These are phyloP conservation scores for Camellia japonica DNA, from an alignment of 148 eudicot species.

Conservation along the genomic window DNA sequence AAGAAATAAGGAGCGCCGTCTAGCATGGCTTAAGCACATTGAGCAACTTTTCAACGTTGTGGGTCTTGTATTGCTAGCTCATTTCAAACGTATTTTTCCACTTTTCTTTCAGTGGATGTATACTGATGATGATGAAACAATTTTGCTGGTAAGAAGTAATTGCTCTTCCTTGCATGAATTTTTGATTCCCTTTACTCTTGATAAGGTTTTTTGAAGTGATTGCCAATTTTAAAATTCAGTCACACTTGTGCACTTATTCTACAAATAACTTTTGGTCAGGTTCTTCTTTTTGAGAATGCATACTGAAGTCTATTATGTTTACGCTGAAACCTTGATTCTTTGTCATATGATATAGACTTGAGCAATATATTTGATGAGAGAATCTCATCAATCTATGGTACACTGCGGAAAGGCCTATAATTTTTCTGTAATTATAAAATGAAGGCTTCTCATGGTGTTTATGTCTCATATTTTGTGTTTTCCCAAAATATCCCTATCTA, in stretches of 20 bases:
- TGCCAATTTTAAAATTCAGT: not conserved
- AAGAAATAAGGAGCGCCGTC: conserved; percentile 73
- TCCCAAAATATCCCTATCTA: no score
- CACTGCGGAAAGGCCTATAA: not conserved
- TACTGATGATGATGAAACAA: conserved; percentile 89
- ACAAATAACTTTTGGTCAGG: not conserved
- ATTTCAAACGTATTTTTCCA: conserved; percentile 85
- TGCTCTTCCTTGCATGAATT: not conserved
- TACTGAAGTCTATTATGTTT: not conserved
- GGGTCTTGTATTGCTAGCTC: conserved; percentile 80
- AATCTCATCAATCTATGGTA: not conserved
- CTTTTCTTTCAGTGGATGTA: conserved; percentile 96
- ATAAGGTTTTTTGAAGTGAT: not conserved
- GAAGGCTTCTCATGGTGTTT: no score
- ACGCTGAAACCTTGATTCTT: not conserved
- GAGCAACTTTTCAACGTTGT: conserved; percentile 60
- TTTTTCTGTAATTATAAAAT: not conserved
- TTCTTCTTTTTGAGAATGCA: not conserved
- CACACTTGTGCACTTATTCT: not conserved
- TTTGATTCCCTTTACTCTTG: not conserved
- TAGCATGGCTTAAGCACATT: conserved; percentile 74
- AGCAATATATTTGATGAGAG: not conserved
- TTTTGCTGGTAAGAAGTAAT: conserved; percentile 60
- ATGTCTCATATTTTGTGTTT: no score
- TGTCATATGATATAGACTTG: not conserved